Evolutionary conservation across 768 basidiomycete genomes (phyloP).

Genomic region (Lenzites betulinus): DNA sequence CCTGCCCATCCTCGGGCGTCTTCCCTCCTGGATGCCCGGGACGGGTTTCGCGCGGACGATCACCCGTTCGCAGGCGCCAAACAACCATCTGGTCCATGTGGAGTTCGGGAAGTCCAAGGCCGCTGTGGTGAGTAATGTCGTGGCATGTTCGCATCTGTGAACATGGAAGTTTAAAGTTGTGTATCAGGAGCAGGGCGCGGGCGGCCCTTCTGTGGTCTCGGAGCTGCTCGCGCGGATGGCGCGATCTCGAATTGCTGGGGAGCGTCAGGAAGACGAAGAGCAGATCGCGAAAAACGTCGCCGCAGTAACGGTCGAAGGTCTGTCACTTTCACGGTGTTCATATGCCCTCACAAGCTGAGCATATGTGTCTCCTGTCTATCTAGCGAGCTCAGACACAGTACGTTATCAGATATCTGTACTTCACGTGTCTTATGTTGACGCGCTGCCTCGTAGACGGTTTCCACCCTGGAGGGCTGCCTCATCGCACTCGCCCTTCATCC

Average conservation of each 20-base stretch:
- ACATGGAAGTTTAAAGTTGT: neutral
- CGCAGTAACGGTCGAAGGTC: constrained; percentile 4
- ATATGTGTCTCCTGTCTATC: neutral
- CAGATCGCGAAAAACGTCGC: constrained; percentile 1
- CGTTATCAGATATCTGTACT: too few relatives aligned
- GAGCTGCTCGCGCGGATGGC: neutral
- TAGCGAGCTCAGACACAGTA: too few relatives aligned
- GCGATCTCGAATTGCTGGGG: neutral
- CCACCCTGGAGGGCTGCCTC: neutral
- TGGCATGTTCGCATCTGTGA: too few relatives aligned
- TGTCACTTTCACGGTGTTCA: too few relatives aligned
- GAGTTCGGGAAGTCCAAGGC: neutral
- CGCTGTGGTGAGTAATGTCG: neutral
- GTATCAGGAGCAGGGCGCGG: neutral
- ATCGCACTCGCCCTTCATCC: constrained; percentile 7
- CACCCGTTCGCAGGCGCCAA: neutral
- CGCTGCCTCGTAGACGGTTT: neutral
- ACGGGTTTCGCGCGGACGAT: neutral
- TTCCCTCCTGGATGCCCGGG: constrained; percentile 5
- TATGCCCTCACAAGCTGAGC: neutral
- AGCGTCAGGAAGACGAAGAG: neutral
- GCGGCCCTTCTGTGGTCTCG: neutral
- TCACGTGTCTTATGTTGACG: too few relatives aligned
- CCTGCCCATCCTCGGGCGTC: neutral
- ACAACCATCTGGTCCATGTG: neutral